phyloP scores from a whole-genome alignment of 345 rosid genomes.

The Xanthoceras sorbifolium region DNA sequence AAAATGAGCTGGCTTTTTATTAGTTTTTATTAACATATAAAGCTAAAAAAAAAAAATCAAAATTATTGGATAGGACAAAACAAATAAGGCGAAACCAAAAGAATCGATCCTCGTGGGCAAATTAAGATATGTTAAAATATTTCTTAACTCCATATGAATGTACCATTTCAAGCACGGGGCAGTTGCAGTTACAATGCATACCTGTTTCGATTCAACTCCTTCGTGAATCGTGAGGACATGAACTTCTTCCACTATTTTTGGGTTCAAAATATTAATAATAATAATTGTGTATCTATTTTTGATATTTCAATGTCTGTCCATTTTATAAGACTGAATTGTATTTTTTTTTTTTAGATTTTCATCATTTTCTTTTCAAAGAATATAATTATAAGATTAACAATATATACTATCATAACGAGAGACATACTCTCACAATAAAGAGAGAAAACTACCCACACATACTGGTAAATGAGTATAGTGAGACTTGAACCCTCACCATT shows the following conservation, averaged over 20 bases:
- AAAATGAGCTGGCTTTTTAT: not conserved
- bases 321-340: not conserved
- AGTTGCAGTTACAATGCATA: not conserved
- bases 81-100: constrained; percentile 13
- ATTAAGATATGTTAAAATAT: not conserved
- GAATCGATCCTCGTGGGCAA: constrained; percentile 5
- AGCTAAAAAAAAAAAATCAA: not conserved
- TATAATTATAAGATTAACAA: too few relatives aligned
- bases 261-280: not conserved
- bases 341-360: too few relatives aligned
- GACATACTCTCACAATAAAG: too few relatives aligned
- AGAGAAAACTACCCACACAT: too few relatives aligned
- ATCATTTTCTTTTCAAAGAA: too few relatives aligned
- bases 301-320: not conserved
- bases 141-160: not conserved
- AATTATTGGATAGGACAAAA: not conserved
- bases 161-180: not conserved
- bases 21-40: not conserved
- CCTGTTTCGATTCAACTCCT: not conserved
- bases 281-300: not conserved
- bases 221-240: not conserved
- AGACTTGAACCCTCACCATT: too few relatives aligned
- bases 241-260: constrained; percentile 1
- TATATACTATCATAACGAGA: too few relatives aligned
- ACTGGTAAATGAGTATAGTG: too few relatives aligned